phyloP scores from a whole-genome alignment of 192 early-diverging fungal species.

The Umbelopsis vinacea region DNA sequence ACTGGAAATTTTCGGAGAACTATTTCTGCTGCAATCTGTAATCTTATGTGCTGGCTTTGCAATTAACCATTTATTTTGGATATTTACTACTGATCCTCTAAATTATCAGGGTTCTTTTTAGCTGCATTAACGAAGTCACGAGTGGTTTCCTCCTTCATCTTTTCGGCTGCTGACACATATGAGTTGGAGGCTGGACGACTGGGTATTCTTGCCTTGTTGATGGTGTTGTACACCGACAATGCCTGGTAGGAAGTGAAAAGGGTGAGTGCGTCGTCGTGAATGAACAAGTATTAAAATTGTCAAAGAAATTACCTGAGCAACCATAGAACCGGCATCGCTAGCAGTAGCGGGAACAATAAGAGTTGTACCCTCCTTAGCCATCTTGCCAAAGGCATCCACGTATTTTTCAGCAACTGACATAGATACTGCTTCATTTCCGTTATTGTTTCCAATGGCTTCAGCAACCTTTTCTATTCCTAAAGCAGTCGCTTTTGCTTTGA shows the following conservation, averaged over 20 bases:
- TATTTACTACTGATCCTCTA: constrained; percentile 15
- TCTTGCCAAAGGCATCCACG: constrained; percentile 88
- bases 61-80: constrained; percentile 18
- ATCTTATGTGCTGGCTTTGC: background rate
- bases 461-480: constrained; percentile 83
- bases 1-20: too few species aligned
- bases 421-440: constrained; percentile 84
- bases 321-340: constrained; percentile 86
- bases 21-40: too few species aligned
- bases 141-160: constrained; percentile 36
- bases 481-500: constrained; percentile 83
- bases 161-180: constrained; percentile 13
- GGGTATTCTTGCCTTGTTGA: constrained; percentile 43
- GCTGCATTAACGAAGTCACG: constrained; percentile 34
- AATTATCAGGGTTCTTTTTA: constrained; percentile 18
- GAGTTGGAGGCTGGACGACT: background rate
- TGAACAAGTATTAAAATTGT: background rate
- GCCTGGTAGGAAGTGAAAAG: constrained; percentile 32
- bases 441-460: constrained; percentile 65
- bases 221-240: constrained; percentile 54
- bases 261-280: too few species aligned
- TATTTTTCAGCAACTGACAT: constrained; percentile 96
- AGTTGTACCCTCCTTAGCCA: constrained; percentile 93
- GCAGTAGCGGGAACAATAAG: constrained; percentile 86
- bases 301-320: constrained; percentile 69